These are phyloP conservation scores for Pyricularia pennisetigena DNA, from an alignment of 2,329 filamentous ascomycete species.

Conservation along the genomic window DNA sequence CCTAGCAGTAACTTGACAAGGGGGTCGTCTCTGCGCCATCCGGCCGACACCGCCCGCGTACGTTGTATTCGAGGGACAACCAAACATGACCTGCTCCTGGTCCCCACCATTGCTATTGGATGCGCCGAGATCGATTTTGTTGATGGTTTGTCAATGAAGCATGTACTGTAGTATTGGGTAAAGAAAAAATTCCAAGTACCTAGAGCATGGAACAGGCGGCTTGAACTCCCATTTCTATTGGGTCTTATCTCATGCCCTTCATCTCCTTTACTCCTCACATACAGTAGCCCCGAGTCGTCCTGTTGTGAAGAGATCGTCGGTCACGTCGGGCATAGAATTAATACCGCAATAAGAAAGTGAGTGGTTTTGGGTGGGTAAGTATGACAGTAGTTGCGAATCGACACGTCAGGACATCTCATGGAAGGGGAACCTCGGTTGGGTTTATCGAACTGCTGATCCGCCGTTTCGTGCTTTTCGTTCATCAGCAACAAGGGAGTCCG, in stretches of 20 bases:
- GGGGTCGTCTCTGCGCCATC: background rate
- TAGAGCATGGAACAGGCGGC: background rate
- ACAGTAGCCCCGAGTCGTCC: background rate
- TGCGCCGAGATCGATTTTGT: background rate
- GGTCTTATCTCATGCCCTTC: background rate
- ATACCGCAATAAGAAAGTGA: background rate
- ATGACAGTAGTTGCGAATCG: background rate
- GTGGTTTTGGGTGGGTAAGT: background rate
- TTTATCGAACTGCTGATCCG: background rate
- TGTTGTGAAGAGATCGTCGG: background rate
- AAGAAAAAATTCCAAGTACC: background rate
- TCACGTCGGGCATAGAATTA: background rate
- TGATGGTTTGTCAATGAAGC: background rate
- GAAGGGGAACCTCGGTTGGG: background rate
- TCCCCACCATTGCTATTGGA: background rate
- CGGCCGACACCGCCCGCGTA: background rate
- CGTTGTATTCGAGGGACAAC: background rate
- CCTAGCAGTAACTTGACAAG: background rate
- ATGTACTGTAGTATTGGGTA: no score
- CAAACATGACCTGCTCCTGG: background rate
- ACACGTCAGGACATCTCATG: background rate
- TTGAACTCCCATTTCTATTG: background rate
- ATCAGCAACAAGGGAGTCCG: background rate
- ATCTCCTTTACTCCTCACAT: background rate
- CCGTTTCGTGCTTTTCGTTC: background rate